Evolutionary conservation across 2,329 filamentous ascomycete species (phyloP).

Genomic region (Neocatenulostroma microsporum): DNA sequence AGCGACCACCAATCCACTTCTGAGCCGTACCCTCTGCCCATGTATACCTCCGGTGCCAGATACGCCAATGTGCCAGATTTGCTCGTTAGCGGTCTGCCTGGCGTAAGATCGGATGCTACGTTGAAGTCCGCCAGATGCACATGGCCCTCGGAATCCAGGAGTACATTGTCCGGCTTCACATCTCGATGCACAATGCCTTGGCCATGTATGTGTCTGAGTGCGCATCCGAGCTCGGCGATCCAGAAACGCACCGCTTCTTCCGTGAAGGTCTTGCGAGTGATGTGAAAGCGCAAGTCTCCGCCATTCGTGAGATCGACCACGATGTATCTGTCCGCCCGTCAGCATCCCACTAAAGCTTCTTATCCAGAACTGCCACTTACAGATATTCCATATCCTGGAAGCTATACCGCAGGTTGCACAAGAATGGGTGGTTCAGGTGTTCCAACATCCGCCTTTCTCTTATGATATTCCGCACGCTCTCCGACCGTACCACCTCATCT

Average conservation of each 20-base stretch:
- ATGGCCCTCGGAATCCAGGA: constrained; percentile 82
- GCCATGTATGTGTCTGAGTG: constrained; percentile 74
- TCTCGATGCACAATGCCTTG: constrained; percentile 88
- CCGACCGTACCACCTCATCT: constrained; percentile 97
- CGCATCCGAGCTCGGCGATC: constrained; percentile 91
- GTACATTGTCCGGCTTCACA: constrained; percentile 84
- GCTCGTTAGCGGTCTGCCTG: constrained; percentile 76
- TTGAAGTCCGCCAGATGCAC: constrained; percentile 99
- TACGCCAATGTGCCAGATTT: constrained; percentile 96
- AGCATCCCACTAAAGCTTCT: constrained; percentile 3
- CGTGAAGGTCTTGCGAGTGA: constrained; percentile 94
- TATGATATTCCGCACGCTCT: constrained; percentile 97
- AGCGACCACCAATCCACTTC: constrained; percentile 99
- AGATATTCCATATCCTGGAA: constrained; percentile 99
- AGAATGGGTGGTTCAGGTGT: constrained; percentile 93
- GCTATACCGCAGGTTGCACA: constrained; percentile 97
- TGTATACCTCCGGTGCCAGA: constrained; percentile 89
- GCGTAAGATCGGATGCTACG: constrained; percentile 86
- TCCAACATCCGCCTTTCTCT: constrained; percentile 96
- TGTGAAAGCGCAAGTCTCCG: constrained; percentile 93
- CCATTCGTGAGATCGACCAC: constrained; percentile 98
- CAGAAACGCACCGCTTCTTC: constrained; percentile 96
- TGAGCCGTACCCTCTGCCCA: constrained; percentile 77
- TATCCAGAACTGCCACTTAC: too few species aligned
- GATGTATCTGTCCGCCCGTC: constrained; percentile 55